These are phyloP conservation scores for Alternaria sp. DNA, from an alignment of 2,329 filamentous ascomycete genomes.

Conservation along the genomic window DNA sequence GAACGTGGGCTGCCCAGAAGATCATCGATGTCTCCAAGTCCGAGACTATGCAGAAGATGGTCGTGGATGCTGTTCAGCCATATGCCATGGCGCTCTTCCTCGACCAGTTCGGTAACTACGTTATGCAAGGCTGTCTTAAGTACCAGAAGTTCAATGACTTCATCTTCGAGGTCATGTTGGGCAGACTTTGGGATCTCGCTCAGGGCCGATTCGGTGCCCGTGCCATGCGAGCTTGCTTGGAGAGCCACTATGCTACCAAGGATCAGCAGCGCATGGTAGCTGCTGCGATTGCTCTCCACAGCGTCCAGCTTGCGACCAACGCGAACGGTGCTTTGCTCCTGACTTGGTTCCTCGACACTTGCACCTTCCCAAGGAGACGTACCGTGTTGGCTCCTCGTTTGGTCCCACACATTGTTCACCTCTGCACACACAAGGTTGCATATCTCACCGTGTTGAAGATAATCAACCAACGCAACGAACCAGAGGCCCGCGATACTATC, in stretches of 20 bases:
- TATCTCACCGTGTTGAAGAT: conserved; percentile 97
- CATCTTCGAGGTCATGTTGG: conserved; percentile 97
- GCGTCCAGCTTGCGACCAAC: conserved; percentile 94
- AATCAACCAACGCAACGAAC: conserved; percentile 96
- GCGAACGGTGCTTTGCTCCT: conserved; percentile 92
- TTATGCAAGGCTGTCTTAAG: conserved; percentile 93
- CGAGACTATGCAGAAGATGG: conserved; percentile 80
- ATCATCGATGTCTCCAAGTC: conserved; percentile 97
- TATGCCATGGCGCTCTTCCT: conserved; percentile 93
- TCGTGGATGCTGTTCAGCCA: conserved; percentile 83
- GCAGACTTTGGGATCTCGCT: conserved; percentile 89
- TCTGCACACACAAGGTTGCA: conserved; percentile 98
- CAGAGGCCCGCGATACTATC: conserved; percentile 89
- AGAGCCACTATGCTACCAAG: conserved; percentile 94
- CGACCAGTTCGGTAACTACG: conserved; percentile 98
- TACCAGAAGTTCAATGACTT: conserved; percentile 93
- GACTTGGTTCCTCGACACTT: conserved; percentile 98
- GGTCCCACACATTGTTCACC: conserved; percentile 89
- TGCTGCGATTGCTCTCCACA: conserved; percentile 93
- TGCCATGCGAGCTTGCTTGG: conserved; percentile 95
- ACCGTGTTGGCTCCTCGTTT: conserved; percentile 91
- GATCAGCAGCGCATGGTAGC: conserved; percentile 96
- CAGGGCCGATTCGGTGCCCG: conserved; percentile 94
- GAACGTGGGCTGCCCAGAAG: conserved; percentile 98
- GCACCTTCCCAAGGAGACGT: conserved; percentile 90